Conservation (phyloP, 139 green algal species). For the Yamagishiella unicocca region DNA sequence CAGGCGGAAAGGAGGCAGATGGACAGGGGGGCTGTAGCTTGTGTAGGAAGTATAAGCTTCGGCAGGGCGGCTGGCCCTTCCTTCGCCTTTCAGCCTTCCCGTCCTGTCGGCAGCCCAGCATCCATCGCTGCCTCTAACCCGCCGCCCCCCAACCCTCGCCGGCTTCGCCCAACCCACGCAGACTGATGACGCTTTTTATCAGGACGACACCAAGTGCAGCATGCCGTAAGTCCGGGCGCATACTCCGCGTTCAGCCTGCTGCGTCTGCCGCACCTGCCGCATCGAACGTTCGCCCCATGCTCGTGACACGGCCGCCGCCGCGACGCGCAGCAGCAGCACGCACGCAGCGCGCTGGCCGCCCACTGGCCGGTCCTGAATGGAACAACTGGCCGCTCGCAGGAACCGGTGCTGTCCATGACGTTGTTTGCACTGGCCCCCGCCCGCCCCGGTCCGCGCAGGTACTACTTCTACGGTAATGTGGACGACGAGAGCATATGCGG, state of each 20-base stretch:
- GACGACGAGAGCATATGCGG: slow-evolving; percentile 35
- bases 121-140: background rate
- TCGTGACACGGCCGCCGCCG: too few relatives aligned
- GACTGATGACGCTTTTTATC: slow-evolving; percentile 19
- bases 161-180: background rate
- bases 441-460: background rate
- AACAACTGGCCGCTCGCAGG: background rate
- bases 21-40: background rate
- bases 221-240: slow-evolving; percentile 16
- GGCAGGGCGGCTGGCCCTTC: background rate
- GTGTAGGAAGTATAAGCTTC: too few relatives aligned
- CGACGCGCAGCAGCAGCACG: background rate
- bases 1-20: background rate
- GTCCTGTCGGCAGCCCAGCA: background rate
- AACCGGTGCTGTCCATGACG: background rate
- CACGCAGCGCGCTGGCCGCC: background rate
- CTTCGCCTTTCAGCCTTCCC: background rate
- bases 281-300: background rate
- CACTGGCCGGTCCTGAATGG: background rate
- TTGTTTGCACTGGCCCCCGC: background rate
- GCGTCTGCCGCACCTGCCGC: background rate
- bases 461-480: slow-evolving; percentile 30
- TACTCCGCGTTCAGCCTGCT: background rate
- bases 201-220: slow-evolving; percentile 24
- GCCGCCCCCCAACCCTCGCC: background rate